Evolutionary conservation across 257 asterid species (phyloP).

Genomic region (Mentha longifolia): DNA sequence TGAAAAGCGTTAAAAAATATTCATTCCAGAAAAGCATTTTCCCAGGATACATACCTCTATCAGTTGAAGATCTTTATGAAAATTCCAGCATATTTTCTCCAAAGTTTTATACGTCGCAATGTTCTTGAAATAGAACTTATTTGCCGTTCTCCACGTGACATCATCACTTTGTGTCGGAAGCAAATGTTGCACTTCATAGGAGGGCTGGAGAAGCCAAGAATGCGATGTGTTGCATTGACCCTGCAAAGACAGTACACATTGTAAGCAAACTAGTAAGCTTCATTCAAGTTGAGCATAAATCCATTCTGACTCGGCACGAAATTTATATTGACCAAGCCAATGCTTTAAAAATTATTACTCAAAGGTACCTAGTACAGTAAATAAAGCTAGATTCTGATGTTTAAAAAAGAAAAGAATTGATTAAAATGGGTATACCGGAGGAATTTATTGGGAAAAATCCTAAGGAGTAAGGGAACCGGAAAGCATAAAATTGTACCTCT

Average conservation of each 20-base stretch:
- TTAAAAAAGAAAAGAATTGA: neutral
- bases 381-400: neutral
- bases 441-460: neutral
- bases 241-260: slow-evolving; percentile 38
- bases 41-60: slow-evolving; percentile 60
- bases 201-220: slow-evolving; percentile 85
- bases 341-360: neutral
- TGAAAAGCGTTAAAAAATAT: neutral
- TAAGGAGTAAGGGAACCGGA: too few relatives aligned
- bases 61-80: slow-evolving; percentile 80
- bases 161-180: slow-evolving; percentile 44
- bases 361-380: neutral
- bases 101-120: slow-evolving; percentile 62
- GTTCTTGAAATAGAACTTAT: slow-evolving; percentile 84
- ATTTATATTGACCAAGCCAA: neutral
- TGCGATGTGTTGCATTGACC: slow-evolving; percentile 46
- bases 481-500: slow-evolving; percentile 55
- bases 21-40: neutral
- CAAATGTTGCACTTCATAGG: slow-evolving; percentile 76
- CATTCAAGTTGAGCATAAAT: neutral
- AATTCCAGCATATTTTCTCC: slow-evolving; percentile 64
- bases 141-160: slow-evolving; percentile 64
- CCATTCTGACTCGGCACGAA: neutral
- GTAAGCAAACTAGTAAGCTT: slow-evolving; percentile 1
- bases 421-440: neutral